Conservation (phyloP, 176 grass and related monocot species). For the Ampelocalamus luodianensis region DNA sequence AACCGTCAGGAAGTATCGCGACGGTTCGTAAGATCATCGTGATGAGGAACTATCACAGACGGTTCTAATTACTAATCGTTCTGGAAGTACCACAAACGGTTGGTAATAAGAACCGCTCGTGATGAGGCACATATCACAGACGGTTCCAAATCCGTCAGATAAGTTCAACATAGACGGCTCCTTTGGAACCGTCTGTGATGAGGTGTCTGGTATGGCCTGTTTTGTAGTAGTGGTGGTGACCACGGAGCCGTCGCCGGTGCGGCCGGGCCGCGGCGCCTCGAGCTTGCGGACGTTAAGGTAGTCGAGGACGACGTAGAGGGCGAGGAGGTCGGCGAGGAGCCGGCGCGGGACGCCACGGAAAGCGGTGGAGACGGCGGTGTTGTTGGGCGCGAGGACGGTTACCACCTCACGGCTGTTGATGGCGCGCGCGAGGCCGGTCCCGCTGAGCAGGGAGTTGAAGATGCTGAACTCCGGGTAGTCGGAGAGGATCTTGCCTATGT, state of each 20-base stretch:
- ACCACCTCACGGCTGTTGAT: slow-evolving; percentile 56
- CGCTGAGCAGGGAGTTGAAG: slow-evolving; percentile 50
- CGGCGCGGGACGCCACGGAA: neutral
- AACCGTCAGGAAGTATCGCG: too few relatives aligned
- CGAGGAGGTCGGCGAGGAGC: slow-evolving; percentile 47
- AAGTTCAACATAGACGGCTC: too few relatives aligned
- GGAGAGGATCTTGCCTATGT: slow-evolving; percentile 53
- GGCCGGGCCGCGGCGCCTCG: slow-evolving; percentile 16
- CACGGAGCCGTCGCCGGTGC: slow-evolving; percentile 39
- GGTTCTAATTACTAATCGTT: too few relatives aligned
- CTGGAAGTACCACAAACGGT: too few relatives aligned
- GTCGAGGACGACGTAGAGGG: slow-evolving; percentile 67
- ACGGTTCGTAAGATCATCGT: too few relatives aligned
- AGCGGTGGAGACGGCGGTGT: slow-evolving; percentile 36
- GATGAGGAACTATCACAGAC: too few relatives aligned
- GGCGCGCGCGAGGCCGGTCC: slow-evolving; percentile 48
- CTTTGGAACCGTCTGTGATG: too few relatives aligned
- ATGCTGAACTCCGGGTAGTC: slow-evolving; percentile 47
- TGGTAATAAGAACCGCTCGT: too few relatives aligned
- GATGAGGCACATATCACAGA: too few relatives aligned
- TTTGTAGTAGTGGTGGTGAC: too few relatives aligned
- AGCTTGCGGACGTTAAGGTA: slow-evolving; percentile 57
- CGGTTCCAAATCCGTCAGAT: too few relatives aligned
- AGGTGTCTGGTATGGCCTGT: too few relatives aligned
- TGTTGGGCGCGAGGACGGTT: slow-evolving; percentile 65